These are phyloP conservation scores for Candida tetrigidarum DNA, from an alignment of 1,139 yeast species.

Conservation along the genomic window DNA sequence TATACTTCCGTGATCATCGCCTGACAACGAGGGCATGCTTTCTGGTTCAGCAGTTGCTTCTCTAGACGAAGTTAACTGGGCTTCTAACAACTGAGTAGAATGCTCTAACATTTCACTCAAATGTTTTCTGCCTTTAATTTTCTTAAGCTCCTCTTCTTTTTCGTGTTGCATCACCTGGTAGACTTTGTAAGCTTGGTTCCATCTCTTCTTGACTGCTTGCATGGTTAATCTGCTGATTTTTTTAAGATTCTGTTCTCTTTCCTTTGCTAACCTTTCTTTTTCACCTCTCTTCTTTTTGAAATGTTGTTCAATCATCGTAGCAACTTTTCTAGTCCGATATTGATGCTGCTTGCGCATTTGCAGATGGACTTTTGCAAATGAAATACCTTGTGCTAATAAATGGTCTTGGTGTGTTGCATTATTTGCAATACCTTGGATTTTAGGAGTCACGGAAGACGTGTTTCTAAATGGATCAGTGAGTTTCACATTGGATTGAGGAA, in stretches of 20 bases:
- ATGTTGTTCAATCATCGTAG: conserved; percentile 84
- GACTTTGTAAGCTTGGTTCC: conserved; percentile 91
- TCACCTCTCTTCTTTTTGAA: conserved; percentile 88
- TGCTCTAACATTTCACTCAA: conserved; percentile 88
- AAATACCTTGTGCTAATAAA: conserved; percentile 73
- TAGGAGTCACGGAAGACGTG: conserved; percentile 43
- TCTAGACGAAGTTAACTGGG: conserved; percentile 60
- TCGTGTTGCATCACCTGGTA: conserved; percentile 54
- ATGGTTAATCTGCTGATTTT: conserved; percentile 79
- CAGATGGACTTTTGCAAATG: conserved; percentile 71
- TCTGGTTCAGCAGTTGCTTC: conserved; percentile 26
- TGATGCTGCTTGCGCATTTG: conserved; percentile 70
- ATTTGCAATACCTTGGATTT: conserved; percentile 41
- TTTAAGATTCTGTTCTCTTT: conserved; percentile 67
- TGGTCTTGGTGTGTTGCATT: conserved; percentile 70
- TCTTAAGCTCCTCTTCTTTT: conserved; percentile 71
- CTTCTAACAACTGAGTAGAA: conserved; percentile 87
- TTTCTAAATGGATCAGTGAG: conserved; percentile 45
- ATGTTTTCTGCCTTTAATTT: conserved; percentile 83
- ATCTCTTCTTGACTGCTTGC: conserved; percentile 84
- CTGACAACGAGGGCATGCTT: conserved; percentile 24
- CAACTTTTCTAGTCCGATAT: conserved; percentile 70
- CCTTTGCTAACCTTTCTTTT: conserved; percentile 77
- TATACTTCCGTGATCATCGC: conserved; percentile 22
- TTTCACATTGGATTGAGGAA: conserved; percentile 49